These are phyloP conservation scores for Penicillium canescens DNA, from an alignment of 495 filamentous ascomycete species.

Conservation along the genomic window DNA sequence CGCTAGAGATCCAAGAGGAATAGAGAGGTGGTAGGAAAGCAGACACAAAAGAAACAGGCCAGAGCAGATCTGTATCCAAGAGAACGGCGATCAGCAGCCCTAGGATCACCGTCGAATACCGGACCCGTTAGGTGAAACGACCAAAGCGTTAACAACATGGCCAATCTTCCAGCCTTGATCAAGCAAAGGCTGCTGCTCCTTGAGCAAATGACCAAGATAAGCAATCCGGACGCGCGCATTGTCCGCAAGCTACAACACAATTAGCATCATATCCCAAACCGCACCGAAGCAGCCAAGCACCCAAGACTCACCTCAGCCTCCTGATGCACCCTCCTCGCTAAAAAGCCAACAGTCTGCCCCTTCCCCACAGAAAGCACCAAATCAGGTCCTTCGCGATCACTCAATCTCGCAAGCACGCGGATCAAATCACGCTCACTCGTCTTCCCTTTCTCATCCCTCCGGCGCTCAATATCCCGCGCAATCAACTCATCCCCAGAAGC, in stretches of 20 bases:
- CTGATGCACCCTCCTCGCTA: conserved; percentile 64
- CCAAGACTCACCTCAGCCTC: conserved; percentile 59
- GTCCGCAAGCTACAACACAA: conserved; percentile 39
- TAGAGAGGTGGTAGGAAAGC: not conserved
- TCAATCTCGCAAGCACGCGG: conserved; percentile 63
- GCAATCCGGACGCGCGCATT: conserved; percentile 64
- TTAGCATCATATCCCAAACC: conserved; percentile 3
- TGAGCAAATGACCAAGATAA: conserved; percentile 78
- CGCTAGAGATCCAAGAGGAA: conserved; percentile 12
- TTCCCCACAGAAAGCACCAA: conserved; percentile 59
- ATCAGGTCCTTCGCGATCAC: conserved; percentile 67
- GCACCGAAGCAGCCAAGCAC: not conserved
- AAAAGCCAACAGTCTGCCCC: conserved; percentile 59
- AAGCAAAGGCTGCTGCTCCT: conserved; percentile 61
- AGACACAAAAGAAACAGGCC: not conserved
- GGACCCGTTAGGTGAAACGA: conserved; percentile 46
- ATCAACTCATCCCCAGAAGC: conserved; percentile 49
- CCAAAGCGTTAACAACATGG: conserved; percentile 77
- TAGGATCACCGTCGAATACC: not conserved
- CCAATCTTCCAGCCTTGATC: conserved; percentile 76
- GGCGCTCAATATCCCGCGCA: conserved; percentile 53
- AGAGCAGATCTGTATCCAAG: not conserved
- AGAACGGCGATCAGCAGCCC: not conserved
- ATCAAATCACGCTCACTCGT: conserved; percentile 55
- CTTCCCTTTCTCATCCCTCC: conserved; percentile 67